These are phyloP conservation scores for Penicillium bovifimosum DNA, from an alignment of 495 filamentous ascomycete genomes.

Conservation along the genomic window DNA sequence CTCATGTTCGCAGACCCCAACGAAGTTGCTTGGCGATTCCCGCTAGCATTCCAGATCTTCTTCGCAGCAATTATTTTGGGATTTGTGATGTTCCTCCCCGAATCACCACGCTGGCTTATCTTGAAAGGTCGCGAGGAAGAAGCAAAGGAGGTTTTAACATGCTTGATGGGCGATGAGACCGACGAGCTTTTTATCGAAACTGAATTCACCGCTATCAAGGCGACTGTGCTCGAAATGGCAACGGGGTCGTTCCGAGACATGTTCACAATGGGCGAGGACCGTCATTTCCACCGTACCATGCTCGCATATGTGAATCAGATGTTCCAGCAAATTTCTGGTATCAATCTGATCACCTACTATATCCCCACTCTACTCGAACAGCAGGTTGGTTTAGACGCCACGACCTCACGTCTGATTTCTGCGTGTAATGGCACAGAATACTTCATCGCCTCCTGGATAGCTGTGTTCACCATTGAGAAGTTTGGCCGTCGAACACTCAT, in stretches of 20 bases:
- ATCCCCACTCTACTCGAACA: slow-evolving; percentile 58
- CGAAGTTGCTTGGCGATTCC: slow-evolving; percentile 68
- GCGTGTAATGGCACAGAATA: slow-evolving; percentile 71
- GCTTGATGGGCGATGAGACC: slow-evolving; percentile 49
- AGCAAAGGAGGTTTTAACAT: slow-evolving; percentile 56
- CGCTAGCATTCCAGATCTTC: slow-evolving; percentile 66
- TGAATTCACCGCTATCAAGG: slow-evolving; percentile 69
- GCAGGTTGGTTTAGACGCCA: slow-evolving; percentile 49
- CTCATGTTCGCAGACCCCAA: slow-evolving; percentile 59
- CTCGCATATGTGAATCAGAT: slow-evolving; percentile 72
- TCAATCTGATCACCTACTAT: slow-evolving; percentile 74
- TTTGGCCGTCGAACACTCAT: slow-evolving; percentile 67
- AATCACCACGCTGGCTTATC: slow-evolving; percentile 72
- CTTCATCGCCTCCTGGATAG: slow-evolving; percentile 66
- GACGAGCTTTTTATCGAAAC: slow-evolving; percentile 53
- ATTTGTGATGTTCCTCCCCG: slow-evolving; percentile 61
- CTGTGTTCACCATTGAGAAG: slow-evolving; percentile 64
- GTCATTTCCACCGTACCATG: slow-evolving; percentile 67
- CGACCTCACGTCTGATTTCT: slow-evolving; percentile 60
- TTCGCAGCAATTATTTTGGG: slow-evolving; percentile 57
- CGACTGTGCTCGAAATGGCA: slow-evolving; percentile 66
- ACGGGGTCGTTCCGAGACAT: slow-evolving; percentile 60
- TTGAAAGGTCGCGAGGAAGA: slow-evolving; percentile 63
- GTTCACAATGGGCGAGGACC: slow-evolving; percentile 66
- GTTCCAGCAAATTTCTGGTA: slow-evolving; percentile 73